phyloP scores from a whole-genome alignment of 306 rosid genomes.

The Quercus bicolor region DNA sequence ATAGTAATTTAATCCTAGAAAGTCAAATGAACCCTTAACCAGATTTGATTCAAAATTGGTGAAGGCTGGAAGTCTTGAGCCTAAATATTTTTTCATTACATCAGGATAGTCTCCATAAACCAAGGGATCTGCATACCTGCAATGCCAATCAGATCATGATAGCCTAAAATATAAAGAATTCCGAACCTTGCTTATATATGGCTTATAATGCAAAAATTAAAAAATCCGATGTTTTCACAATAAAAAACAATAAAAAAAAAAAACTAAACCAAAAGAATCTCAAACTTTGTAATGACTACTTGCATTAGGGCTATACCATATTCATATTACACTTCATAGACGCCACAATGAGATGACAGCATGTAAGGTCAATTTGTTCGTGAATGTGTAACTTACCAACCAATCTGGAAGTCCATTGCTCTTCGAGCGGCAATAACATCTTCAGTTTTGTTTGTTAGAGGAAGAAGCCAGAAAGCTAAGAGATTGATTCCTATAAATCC shows the following conservation, averaged over 20 bases:
- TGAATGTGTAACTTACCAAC: slow-evolving; percentile 48
- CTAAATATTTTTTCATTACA: slow-evolving; percentile 48
- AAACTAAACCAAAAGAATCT: neutral
- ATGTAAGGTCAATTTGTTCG: neutral
- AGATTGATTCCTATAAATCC: slow-evolving; percentile 60
- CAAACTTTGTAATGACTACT: neutral
- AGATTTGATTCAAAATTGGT: slow-evolving; percentile 39
- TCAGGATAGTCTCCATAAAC: slow-evolving; percentile 61
- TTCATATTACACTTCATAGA: neutral
- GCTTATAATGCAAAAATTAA: neutral
- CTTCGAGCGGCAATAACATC: slow-evolving; percentile 48
- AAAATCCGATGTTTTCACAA: neutral
- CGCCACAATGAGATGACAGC: neutral
- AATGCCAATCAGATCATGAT: neutral
- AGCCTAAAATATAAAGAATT: neutral
- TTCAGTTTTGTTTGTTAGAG: slow-evolving; percentile 34
- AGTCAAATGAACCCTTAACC: slow-evolving; percentile 60
- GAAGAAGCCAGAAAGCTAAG: slow-evolving; percentile 28
- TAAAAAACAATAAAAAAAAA: neutral
- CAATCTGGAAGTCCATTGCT: slow-evolving; percentile 32
- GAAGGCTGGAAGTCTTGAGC: slow-evolving; percentile 55
- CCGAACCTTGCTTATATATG: neutral
- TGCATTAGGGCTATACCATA: neutral
- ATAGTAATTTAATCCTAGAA: slow-evolving; percentile 53
- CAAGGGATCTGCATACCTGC: slow-evolving; percentile 64